Evolutionary conservation across 192 early-diverging fungal species (phyloP), one percentile per base, ranked within the genome.

Genomic region (Coemansia sp.): DNA sequence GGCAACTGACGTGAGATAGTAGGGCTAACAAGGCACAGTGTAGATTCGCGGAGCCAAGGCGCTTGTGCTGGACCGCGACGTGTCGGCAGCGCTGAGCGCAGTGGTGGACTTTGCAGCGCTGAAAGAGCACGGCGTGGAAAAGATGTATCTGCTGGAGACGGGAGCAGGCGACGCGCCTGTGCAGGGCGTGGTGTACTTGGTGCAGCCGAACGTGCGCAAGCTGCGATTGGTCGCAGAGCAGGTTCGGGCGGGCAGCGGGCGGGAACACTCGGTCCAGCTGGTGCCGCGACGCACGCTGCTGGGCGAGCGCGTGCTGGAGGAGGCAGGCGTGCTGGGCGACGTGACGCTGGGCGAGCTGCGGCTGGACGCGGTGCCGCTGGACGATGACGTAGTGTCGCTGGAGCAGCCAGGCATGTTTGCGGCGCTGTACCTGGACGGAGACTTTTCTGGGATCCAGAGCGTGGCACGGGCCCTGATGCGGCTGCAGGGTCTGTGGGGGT

Each of bases 91-190:
- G 53, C 80, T 97, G 57, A 91, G 91, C 81, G 74, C 89, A 22
- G 83, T 97, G 20, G 91, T 92, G 19, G 95, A 96, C 64, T 94
- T 96, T 79, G 84, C 83, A 19, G 74, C 95, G 21, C 73, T 98
- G 14, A 93, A 93, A 87, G 95, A 98, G 62, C 95, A 98, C 82
- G 95, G 95, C 19, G 93, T 96, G 11, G 93, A 96, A 58, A 96
- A 93, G 81, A 90, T 98, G 55, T 95, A 90, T 71, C 87, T 95
- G 64, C 82, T 98, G 19, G 78, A 90, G 17, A 59, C 84, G n/a
- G 82, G 14, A 31, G 60, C 90, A 59, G 87, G 90, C 6, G 90
- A 88, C 0, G 93, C 93, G 28, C 75, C 85, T 64, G 63, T 62
- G 20, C 84, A 82, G 52, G 86, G 83, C 59, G 59, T 98, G 21